These are phyloP conservation scores for Amniculicola lignicola DNA, from an alignment of 495 filamentous ascomycete genomes.

Conservation along the genomic window DNA sequence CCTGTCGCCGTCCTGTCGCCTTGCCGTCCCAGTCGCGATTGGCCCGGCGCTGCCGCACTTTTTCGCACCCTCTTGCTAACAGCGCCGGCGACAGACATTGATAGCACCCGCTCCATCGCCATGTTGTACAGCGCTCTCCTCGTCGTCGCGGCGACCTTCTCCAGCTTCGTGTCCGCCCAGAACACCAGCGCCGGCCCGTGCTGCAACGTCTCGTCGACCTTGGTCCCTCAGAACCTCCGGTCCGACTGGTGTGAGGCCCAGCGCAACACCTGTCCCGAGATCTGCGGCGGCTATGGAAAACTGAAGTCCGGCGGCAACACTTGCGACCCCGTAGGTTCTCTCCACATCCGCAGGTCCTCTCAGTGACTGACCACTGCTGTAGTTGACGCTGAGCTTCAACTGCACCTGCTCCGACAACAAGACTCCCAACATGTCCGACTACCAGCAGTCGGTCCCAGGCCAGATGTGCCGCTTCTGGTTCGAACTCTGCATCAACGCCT, in stretches of 20 bases:
- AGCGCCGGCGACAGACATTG: slow-evolving; percentile 25
- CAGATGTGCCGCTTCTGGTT: slow-evolving; percentile 53
- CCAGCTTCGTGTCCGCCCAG: slow-evolving; percentile 40
- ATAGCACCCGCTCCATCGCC: slow-evolving; percentile 23
- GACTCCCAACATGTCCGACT: slow-evolving; percentile 51
- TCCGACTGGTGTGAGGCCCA: slow-evolving; percentile 40
- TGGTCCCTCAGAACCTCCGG: slow-evolving; percentile 18
- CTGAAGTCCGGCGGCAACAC: slow-evolving; percentile 30
- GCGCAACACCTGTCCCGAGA: slow-evolving; percentile 39
- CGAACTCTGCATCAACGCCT: slow-evolving; percentile 49
- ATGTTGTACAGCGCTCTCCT: slow-evolving; percentile 43
- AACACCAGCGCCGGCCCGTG: slow-evolving; percentile 8
- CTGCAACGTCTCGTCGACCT: slow-evolving; percentile 32
- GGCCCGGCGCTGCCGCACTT: not conserved
- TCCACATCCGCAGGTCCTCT: not conserved
- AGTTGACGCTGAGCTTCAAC: slow-evolving; percentile 52
- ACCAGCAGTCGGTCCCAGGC: slow-evolving; percentile 56
- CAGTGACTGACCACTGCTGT: not conserved
- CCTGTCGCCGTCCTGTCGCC: not conserved
- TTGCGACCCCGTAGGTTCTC: slow-evolving; percentile 39
- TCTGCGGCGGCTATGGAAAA: slow-evolving; percentile 38
- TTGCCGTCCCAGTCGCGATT: not conserved
- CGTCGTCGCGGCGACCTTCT: slow-evolving; percentile 37
- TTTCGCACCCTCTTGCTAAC: slow-evolving; percentile 10
- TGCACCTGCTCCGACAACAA: slow-evolving; percentile 56